phyloP scores from a whole-genome alignment of 2,329 filamentous ascomycete species.

The Monosporascus sp. region DNA sequence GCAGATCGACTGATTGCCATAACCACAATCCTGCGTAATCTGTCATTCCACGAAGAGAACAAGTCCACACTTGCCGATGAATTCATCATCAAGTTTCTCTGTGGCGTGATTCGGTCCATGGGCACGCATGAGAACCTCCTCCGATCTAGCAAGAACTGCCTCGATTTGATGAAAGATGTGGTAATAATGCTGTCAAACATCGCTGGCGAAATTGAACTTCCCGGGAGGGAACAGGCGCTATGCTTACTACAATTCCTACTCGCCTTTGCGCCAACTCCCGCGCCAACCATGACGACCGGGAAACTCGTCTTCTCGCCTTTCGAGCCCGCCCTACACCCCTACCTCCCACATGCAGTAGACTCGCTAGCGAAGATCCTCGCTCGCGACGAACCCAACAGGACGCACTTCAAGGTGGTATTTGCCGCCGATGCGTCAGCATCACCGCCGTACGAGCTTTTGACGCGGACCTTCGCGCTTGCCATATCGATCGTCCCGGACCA shows the following conservation, averaged over 20 bases:
- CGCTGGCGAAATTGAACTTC: constrained; percentile 72
- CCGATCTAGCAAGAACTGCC: constrained; percentile 73
- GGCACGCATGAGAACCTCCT: constrained; percentile 86
- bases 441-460: constrained; percentile 73
- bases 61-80: constrained; percentile 70
- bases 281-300: constrained; percentile 52
- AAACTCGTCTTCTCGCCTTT: constrained; percentile 74
- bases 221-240: constrained; percentile 79
- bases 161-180: constrained; percentile 97
- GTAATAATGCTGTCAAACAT: constrained; percentile 88
- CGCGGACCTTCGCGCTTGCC: constrained; percentile 78
- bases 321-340: constrained; percentile 75
- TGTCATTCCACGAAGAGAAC: constrained; percentile 77
- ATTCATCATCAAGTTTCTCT: constrained; percentile 75
- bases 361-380: constrained; percentile 87
- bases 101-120: constrained; percentile 76
- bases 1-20: constrained; percentile 86
- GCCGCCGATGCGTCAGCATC: constrained; percentile 60
- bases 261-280: constrained; percentile 78
- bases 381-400: constrained; percentile 86
- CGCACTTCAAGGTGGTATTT: constrained; percentile 79
- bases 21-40: constrained; percentile 85
- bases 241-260: constrained; percentile 85
- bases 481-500: constrained; percentile 79
- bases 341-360: constrained; percentile 85